Evolutionary conservation across 1,139 yeast species (phyloP), one percentile per base, ranked within the genome.

Genomic region (Ashbya aceris): DNA sequence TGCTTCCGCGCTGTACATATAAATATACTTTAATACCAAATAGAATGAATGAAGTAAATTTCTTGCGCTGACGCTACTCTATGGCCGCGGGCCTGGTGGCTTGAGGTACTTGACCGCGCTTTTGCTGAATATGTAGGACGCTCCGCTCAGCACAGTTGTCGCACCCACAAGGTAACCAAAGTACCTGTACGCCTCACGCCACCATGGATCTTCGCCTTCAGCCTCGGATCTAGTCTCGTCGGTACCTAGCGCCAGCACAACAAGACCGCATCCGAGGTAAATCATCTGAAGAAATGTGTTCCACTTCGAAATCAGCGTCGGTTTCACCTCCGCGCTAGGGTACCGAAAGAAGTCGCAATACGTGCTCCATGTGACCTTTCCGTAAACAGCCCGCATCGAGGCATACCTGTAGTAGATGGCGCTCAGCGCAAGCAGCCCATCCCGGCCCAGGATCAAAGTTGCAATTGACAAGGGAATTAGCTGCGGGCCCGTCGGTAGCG

Each of bases 281-380:
- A 84, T 56, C 96, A 93, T 89, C 62, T 93, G 98, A 49, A 93
- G 71, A 1, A 80, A 86, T 0, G 98, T 93, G 61, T 93, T 89
- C 58, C 79, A 72, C 60, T 91, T 91, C 9, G 96, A 87, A 32
- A 93, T 76, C 40, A 72, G 66, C n/a, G 93, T 86, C 2, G 98
- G 98, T 46, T 75, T 85, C 2, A 93, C 95, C 49, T 84, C 86
- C 1, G 87, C 95, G 13, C 89, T 80, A 2, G 95, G 93, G 78
- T 76, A 49, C 78, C 75, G 55, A 34, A 53, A 49, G 30, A 87
- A 74, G 61, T 89, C 87, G 74, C 83, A 79, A 61, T 73, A 86
- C 45, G 93, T 69, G 33, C 63, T 54, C 51, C 84, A 69, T 0
- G 95, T 84, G 4, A 53, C 50, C 8, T 35, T 45, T 7, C 42